Percentiles rank a stretch among this genome's conserved stretches.
Conservation (phyloP, 129 eudicot genomes). For the Flaveria robusta region DNA sequence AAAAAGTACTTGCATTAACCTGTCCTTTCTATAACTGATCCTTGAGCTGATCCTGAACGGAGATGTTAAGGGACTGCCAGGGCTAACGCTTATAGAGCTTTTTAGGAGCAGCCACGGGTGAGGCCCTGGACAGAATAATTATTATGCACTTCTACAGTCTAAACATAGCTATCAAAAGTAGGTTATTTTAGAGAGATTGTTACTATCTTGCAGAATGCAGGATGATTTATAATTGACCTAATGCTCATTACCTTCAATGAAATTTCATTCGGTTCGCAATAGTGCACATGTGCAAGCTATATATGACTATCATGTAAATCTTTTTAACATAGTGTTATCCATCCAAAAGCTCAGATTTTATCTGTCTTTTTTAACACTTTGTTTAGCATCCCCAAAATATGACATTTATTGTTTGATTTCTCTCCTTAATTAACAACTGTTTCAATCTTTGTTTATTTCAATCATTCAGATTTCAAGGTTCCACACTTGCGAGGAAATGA, state of each 20-base stretch:
- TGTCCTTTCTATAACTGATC: too few relatives aligned
- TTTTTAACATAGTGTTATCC: neutral
- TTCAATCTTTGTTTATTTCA: slow-evolving; percentile 1
- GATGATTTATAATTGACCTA: neutral
- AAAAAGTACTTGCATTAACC: too few relatives aligned
- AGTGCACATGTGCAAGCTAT: neutral
- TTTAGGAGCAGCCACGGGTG: too few relatives aligned
- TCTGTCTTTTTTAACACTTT: neutral
- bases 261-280: neutral
- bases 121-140: too few relatives aligned
- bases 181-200: too few relatives aligned
- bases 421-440: neutral
- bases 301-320: too few relatives aligned
- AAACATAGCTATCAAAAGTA: too few relatives aligned
- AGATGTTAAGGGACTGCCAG: too few relatives aligned
- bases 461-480: slow-evolving; percentile 41
- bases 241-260: neutral
- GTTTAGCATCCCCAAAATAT: neutral
- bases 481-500: slow-evolving; percentile 30
- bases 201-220: neutral
- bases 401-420: neutral
- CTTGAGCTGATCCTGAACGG: too few relatives aligned
- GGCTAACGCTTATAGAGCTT: too few relatives aligned
- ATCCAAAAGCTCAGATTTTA: neutral
- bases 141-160: too few relatives aligned